Conservation (phyloP, 2,329 filamentous ascomycete genomes). For the Colletotrichum agaves region DNA sequence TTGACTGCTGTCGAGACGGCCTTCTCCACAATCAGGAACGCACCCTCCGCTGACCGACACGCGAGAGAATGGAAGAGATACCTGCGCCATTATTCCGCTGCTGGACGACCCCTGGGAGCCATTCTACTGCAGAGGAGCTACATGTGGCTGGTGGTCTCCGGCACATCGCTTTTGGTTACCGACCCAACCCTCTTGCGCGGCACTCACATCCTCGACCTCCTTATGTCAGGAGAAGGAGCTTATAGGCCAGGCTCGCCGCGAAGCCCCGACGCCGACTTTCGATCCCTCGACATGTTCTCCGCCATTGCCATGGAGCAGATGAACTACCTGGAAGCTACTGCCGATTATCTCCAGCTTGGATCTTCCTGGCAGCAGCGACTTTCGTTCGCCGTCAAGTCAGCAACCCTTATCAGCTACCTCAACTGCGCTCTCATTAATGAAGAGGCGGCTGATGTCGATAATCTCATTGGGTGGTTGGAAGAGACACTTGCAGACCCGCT, state of each 20-base stretch:
- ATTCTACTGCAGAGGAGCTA: constrained; percentile 92
- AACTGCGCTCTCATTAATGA: constrained; percentile 88
- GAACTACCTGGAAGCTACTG: constrained; percentile 85
- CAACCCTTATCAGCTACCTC: constrained; percentile 83
- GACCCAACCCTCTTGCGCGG: constrained; percentile 69
- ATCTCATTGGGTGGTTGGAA: constrained; percentile 87
- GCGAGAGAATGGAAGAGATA: constrained; percentile 90
- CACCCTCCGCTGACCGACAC: constrained; percentile 70
- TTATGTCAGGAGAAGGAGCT: constrained; percentile 68
- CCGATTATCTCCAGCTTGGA: constrained; percentile 88
- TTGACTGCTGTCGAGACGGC: constrained; percentile 88
- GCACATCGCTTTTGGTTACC: constrained; percentile 77
- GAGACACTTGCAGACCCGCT: constrained; percentile 80
- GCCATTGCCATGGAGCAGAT: constrained; percentile 84
- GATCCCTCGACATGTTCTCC: constrained; percentile 71
- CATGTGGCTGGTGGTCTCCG: constrained; percentile 83
- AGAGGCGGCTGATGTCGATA: constrained; percentile 81
- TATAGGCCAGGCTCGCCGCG: constrained; percentile 54
- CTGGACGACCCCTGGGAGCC: constrained; percentile 84
- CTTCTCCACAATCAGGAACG: constrained; percentile 89
- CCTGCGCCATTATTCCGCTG: constrained; percentile 82
- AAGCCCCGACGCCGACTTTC: constrained; percentile 62
- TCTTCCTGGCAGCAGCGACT: constrained; percentile 88
- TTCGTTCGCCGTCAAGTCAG: constrained; percentile 86
- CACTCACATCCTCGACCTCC: constrained; percentile 77